phyloP scores from a whole-genome alignment of 2,329 filamentous ascomycete species.

The Botrytis fragariae region DNA sequence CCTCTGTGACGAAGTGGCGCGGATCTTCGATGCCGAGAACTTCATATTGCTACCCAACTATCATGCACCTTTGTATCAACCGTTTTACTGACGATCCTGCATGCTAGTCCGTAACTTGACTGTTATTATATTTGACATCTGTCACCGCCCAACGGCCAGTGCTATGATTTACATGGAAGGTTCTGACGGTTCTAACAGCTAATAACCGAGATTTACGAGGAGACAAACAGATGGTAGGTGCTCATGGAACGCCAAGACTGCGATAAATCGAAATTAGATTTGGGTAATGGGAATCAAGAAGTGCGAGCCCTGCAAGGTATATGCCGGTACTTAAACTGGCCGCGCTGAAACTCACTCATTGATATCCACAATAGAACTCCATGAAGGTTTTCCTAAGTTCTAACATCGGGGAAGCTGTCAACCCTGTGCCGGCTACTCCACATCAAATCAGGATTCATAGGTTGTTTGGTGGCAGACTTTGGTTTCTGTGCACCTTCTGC shows the following conservation, averaged over 20 bases:
- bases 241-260: background rate
- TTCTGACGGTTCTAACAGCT: background rate
- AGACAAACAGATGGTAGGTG: slow-evolving; percentile 17
- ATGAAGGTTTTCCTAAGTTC: background rate
- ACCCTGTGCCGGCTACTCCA: background rate
- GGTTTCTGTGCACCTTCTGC: background rate
- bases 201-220: background rate
- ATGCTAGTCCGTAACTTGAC: background rate
- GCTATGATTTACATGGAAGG: background rate
- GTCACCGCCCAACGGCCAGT: background rate
- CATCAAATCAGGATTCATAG: background rate
- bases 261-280: slow-evolving; percentile 9
- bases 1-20: background rate
- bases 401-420: background rate
- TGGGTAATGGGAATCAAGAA: slow-evolving; percentile 13
- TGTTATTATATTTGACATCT: background rate
- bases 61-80: background rate
- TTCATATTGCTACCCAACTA: slow-evolving; percentile 8
- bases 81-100: background rate
- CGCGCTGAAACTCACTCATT: background rate
- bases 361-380: slow-evolving; percentile 7
- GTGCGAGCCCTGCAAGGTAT: slow-evolving; percentile 13
- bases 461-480: background rate
- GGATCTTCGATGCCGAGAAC: background rate
- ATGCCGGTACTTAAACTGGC: slow-evolving; percentile 5